Base-by-base conservation (phyloP, 2,329 filamentous ascomycete genomes). In the Fusarium compactum region DNA sequence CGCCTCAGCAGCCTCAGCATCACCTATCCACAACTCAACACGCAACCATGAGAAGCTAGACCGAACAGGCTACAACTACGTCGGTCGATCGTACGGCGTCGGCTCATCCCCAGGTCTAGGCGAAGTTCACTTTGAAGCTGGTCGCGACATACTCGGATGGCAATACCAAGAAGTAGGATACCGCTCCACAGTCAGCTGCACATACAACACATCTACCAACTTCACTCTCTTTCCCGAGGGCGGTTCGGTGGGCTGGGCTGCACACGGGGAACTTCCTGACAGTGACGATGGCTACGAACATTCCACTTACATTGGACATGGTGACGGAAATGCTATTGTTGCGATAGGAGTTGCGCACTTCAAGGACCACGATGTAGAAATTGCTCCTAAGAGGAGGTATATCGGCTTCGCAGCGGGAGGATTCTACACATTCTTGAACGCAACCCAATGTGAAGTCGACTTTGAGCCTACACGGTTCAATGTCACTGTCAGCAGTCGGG, bases 141-240 rank as follows among this genome's bases (percentile, higher is more conserved):
- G 69, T 14, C 58, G 51, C 8, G 41, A 38, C 45, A 25, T 71
- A 11, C 46, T 65, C n/a, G 46, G 52, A 11, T 82, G 80, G 62
- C 60, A 65, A 12, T 82, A 78, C 40, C 69, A 78, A 50, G 80
- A 82, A 52, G 34, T 66, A 25, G 79, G 79, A 18, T 81, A 80
- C 45, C 27, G 70, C 8, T 50, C 77, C 16, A 70, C 75, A 11
- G 78, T 80, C 9, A 72, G 65, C 3, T 82, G 80, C 67, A 78
- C 77, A 20, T 80, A 81, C 70, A 82, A 82, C 67, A 30, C 48
- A 10, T 78, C 73, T n/a, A 74, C 72, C 6, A 65, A 78, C 34
- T 82, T 80, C 48, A 50, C 47, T 64, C 29, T 66, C 20, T 12
- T 8, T 9, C 15, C 2, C 2, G 24, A 30, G 6, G 14, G 8